Percentiles rank a stretch among this genome's conserved stretches.
phyloP scores from a whole-genome alignment of 345 rosid genomes.

The Euclidium syriacum region DNA sequence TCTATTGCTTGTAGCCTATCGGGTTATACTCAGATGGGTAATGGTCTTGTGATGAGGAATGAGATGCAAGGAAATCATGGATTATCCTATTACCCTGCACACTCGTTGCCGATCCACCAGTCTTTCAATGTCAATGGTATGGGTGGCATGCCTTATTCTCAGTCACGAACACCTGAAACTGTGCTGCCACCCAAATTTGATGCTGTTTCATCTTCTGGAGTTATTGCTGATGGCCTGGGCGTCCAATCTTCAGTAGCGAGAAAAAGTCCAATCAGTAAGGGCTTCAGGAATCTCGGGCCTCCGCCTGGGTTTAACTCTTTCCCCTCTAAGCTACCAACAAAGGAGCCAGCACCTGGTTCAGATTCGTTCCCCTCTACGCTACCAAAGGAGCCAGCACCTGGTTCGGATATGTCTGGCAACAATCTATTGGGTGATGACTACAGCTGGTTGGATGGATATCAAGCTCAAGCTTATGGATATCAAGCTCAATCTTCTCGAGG shows the following conservation, averaged over 20 bases:
- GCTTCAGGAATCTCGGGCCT: conserved; percentile 79
- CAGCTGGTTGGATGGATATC: conserved; percentile 98
- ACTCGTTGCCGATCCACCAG: conserved; percentile 39
- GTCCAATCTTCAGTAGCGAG: conserved; percentile 34
- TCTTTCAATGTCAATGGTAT: conserved; percentile 35
- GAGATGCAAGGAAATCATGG: conserved; percentile 47
- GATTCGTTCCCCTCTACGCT: conserved; percentile 58
- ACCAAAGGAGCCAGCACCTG: conserved; percentile 40
- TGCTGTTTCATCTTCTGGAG: conserved; percentile 41
- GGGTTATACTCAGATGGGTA: conserved; percentile 46
- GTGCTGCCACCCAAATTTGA: conserved; percentile 42
- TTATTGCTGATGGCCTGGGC: conserved; percentile 40
- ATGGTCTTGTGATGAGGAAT: conserved; percentile 47
- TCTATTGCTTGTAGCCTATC: conserved; percentile 55
- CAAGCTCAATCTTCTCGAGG: conserved; percentile 50
- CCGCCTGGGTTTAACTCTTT: conserved; percentile 85
- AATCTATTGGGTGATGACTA: conserved; percentile 66
- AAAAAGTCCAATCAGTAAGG: conserved; percentile 77
- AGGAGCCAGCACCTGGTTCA: conserved; percentile 41
- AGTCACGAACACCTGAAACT: conserved; percentile 40
- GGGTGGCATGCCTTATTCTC: conserved; percentile 39
- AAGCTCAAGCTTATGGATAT: conserved; percentile 72
- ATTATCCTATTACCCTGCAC: conserved; percentile 33
- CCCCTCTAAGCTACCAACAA: conserved; percentile 53
- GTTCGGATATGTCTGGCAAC: conserved; percentile 30